A percentile compares a stretch with the other conserved stretches of the same genome.
phyloP scores from a whole-genome alignment of 2,329 filamentous ascomycete species.

The Colletotrichum simmondsii region DNA sequence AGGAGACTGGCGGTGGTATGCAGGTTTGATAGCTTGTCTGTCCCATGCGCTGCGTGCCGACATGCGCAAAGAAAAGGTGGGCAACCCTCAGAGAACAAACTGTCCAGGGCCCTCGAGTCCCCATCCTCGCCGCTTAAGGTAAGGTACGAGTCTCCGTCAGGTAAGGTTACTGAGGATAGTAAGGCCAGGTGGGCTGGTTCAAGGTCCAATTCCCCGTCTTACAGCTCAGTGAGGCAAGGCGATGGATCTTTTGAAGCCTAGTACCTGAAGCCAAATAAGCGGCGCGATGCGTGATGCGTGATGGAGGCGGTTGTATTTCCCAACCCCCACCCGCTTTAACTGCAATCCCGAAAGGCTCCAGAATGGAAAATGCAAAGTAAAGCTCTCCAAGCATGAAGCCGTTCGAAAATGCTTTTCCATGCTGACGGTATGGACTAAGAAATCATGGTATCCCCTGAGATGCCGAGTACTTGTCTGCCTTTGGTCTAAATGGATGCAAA shows the following conservation, averaged over 20 bases:
- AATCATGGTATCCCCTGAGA: too few species aligned
- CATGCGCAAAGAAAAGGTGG: neutral
- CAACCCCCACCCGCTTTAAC: slow-evolving; percentile 24
- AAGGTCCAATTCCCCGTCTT: neutral
- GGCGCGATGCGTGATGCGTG: neutral
- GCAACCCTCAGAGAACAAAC: neutral
- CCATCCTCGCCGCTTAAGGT: slow-evolving; percentile 2
- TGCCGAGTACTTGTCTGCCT: too few species aligned
- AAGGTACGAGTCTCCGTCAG: neutral
- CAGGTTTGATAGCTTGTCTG: slow-evolving; percentile 25
- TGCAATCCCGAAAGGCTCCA: neutral
- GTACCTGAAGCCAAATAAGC: neutral
- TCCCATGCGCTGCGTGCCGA: slow-evolving; percentile 17
- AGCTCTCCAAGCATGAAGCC: neutral
- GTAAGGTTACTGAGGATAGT: neutral
- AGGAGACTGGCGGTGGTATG: neutral
- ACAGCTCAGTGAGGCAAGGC: neutral
- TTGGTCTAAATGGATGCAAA: neutral
- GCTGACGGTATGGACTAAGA: too few species aligned
- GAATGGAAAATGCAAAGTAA: neutral
- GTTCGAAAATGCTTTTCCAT: neutral
- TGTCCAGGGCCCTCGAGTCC: slow-evolving; percentile 7
- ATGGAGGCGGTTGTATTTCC: neutral
- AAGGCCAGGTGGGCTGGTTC: neutral
- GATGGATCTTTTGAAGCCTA: neutral